These are phyloP conservation scores for Mycena vitilis DNA, from an alignment of 768 basidiomycete genomes.

Conservation along the genomic window DNA sequence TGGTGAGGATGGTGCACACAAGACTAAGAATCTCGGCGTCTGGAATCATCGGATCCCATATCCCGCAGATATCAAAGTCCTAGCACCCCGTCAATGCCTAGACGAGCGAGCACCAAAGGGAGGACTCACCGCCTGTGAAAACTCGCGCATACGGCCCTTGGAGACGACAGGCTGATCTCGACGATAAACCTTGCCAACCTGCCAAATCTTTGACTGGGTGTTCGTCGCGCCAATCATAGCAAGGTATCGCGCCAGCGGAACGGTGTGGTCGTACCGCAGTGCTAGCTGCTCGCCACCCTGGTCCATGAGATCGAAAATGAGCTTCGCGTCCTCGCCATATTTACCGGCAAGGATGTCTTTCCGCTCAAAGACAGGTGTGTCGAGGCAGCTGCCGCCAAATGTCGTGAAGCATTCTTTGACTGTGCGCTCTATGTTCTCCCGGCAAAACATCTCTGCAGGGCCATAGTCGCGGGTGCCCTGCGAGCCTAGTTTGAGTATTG, in stretches of 20 bases:
- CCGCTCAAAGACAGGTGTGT: conserved; percentile 98
- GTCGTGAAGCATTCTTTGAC: conserved; percentile 90
- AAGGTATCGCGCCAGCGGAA: conserved; percentile 94
- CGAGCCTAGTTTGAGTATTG: conserved; percentile 37
- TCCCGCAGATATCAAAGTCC: conserved; percentile 96
- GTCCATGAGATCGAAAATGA: conserved; percentile 97
- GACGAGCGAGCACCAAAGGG: not conserved
- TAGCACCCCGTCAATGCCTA: conserved; percentile 44
- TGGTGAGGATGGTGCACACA: conserved; percentile 81
- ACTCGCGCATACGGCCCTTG: conserved; percentile 98
- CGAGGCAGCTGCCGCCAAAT: conserved; percentile 92
- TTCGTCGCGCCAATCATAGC: conserved; percentile 93
- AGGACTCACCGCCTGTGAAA: conserved; percentile 88
- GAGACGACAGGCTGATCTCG: conserved; percentile 97
- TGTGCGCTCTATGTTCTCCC: conserved; percentile 88
- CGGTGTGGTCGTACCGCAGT: conserved; percentile 95
- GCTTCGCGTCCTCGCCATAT: conserved; percentile 96
- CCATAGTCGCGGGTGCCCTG: conserved; percentile 97
- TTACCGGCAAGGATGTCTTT: conserved; percentile 97
- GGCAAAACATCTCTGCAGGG: conserved; percentile 91
- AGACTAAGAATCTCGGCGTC: conserved; percentile 92
- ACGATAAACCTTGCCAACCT: conserved; percentile 98
- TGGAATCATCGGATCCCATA: conserved; percentile 97
- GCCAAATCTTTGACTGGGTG: conserved; percentile 88
- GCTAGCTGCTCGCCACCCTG: conserved; percentile 98